Evolutionary conservation across 148 eudicot genomes (phyloP).

Genomic region (Bassia scoparia): DNA sequence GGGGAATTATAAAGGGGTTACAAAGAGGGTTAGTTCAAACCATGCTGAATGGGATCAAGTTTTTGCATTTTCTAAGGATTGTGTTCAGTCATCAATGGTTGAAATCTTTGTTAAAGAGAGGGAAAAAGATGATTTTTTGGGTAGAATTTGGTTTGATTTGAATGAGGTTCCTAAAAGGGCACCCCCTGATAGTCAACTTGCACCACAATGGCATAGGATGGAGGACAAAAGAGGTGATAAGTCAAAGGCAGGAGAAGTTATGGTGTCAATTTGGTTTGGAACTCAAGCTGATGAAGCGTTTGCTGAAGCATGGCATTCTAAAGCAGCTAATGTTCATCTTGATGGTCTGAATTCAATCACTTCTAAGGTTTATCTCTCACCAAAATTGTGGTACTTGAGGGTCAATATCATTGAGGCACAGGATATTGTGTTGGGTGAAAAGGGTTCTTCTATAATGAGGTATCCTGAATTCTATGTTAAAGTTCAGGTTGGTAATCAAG

Average conservation of each 20-base stretch:
- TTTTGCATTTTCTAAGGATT: constrained; percentile 85
- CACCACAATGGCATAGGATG: constrained; percentile 91
- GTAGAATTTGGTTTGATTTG: constrained; percentile 84
- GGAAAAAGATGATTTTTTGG: constrained; percentile 65
- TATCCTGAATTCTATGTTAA: constrained; percentile 69
- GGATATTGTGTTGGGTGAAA: constrained; percentile 66
- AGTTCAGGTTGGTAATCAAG: constrained; percentile 83
- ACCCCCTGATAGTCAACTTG: constrained; percentile 86
- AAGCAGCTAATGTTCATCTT: constrained; percentile 69
- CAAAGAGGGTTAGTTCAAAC: constrained; percentile 51
- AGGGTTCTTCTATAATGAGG: constrained; percentile 59
- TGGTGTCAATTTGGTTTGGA: constrained; percentile 90
- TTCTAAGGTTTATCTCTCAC: constrained; percentile 86
- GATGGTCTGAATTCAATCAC: constrained; percentile 64
- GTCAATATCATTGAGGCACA: constrained; percentile 75
- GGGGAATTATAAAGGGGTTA: constrained; percentile 82
- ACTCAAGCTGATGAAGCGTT: constrained; percentile 97
- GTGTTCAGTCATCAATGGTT: constrained; percentile 72
- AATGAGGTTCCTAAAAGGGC: constrained; percentile 81
- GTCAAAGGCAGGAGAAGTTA: constrained; percentile 58
- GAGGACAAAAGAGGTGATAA: constrained; percentile 84
- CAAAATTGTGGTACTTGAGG: constrained; percentile 85
- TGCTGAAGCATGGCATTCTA: constrained; percentile 93
- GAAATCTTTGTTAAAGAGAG: constrained; percentile 78
- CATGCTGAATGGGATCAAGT: constrained; percentile 82